Conservation (phyloP, 176 grass and related monocot species). For the Poa annua region DNA sequence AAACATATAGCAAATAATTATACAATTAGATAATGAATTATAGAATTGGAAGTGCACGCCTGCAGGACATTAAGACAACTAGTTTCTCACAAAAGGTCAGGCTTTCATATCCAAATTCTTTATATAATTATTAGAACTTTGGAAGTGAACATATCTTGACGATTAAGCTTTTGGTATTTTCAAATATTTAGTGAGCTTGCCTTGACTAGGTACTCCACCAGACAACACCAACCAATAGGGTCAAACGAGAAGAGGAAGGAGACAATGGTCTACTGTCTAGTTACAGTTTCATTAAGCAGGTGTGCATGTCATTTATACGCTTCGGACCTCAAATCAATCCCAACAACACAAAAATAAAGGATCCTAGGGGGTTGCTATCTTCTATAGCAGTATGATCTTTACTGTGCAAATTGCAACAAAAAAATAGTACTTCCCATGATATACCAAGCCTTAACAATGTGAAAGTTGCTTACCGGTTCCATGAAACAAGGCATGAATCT, state of each 20-base stretch:
- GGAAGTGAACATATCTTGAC: constrained; percentile 4
- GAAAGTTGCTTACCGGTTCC: constrained; percentile 76
- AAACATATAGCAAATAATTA: constrained; percentile 32
- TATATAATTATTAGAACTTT: neutral
- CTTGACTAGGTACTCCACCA: constrained; percentile 1
- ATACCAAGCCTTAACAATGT: constrained; percentile 8
- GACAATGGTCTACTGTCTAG: neutral
- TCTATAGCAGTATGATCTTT: neutral
- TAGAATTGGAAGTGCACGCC: neutral
- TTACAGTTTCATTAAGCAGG: neutral
- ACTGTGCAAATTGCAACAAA: neutral
- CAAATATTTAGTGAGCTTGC: neutral
- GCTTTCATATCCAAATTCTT: constrained; percentile 17
- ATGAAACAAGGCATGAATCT: constrained; percentile 90
- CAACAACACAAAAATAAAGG: constrained; percentile 9
- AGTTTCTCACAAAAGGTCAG: constrained; percentile 18
- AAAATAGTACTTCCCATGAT: neutral
- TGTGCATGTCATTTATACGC: neutral
- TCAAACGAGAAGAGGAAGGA: neutral
- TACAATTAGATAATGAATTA: constrained; percentile 7
- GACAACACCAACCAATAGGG: neutral
- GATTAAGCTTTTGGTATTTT: neutral
- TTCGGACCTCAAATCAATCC: neutral
- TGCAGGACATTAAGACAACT: neutral
- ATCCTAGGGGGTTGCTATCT: neutral